A percentile compares a stretch with the other conserved stretches of the same genome.
Evolutionary conservation across 148 eudicot species (phyloP).

Genomic region (Mesembryanthemum crystallinum): DNA sequence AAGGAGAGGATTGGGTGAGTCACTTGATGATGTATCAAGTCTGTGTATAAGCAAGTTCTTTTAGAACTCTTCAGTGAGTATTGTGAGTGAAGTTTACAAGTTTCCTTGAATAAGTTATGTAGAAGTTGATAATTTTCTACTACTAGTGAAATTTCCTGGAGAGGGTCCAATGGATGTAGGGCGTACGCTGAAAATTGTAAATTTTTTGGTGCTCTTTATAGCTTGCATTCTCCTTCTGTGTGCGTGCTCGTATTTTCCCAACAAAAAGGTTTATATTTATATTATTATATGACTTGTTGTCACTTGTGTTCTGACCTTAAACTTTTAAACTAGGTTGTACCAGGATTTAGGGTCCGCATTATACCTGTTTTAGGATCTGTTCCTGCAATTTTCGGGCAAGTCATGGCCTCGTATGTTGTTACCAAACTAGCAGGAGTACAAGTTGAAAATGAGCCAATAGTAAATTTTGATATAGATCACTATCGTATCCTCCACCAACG

Average conservation of each 20-base stretch:
- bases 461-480: constrained; percentile 86
- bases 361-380: constrained; percentile 94
- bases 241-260: background rate
- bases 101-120: too few relatives aligned
- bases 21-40: too few relatives aligned
- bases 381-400: constrained; percentile 96
- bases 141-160: background rate
- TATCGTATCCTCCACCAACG: constrained; percentile 86
- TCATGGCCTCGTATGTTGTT: constrained; percentile 89
- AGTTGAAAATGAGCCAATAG: constrained; percentile 86
- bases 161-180: too few relatives aligned
- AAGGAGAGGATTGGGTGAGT: too few relatives aligned
- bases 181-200: too few relatives aligned
- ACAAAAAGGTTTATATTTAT: background rate
- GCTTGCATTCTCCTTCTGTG: background rate
- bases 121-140: too few relatives aligned
- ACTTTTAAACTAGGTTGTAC: constrained; percentile 65
- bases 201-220: too few relatives aligned
- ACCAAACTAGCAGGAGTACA: constrained; percentile 80
- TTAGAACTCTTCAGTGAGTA: too few relatives aligned
- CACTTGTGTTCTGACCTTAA: constrained; percentile 20
- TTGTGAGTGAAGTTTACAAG: too few relatives aligned
- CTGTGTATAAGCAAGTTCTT: too few relatives aligned
- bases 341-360: constrained; percentile 95
- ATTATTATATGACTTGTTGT: background rate